Evolutionary conservation across 148 eudicot species (phyloP).

Genomic region (Vaccinium vitisidaea): DNA sequence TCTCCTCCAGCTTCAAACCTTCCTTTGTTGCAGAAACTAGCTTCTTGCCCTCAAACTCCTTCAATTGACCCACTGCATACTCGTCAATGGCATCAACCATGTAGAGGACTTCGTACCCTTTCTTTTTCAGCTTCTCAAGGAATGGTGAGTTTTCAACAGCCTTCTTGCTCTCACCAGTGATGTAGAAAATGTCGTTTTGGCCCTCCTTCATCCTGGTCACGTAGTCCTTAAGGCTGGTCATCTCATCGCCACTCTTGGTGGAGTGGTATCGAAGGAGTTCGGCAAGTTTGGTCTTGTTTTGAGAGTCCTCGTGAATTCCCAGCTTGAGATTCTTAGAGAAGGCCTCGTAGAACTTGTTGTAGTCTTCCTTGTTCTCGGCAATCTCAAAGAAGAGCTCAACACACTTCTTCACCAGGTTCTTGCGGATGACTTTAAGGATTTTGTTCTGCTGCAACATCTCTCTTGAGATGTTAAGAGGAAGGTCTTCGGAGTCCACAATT

Average conservation of each 20-base stretch:
- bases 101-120: slow-evolving; percentile 25
- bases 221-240: slow-evolving; percentile 28
- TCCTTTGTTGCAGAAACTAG: slow-evolving; percentile 14
- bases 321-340: slow-evolving; percentile 21
- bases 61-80: slow-evolving; percentile 22
- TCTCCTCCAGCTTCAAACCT: slow-evolving; percentile 16
- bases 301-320: slow-evolving; percentile 26
- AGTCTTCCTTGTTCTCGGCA: slow-evolving; percentile 19
- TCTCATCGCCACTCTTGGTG: slow-evolving; percentile 18
- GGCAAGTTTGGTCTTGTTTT: slow-evolving; percentile 24
- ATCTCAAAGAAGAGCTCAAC: slow-evolving; percentile 28
- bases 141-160: slow-evolving; percentile 30
- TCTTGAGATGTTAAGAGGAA: slow-evolving; percentile 16
- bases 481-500: slow-evolving; percentile 15
- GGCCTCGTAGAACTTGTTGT: slow-evolving; percentile 16
- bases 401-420: slow-evolving; percentile 27
- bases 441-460: slow-evolving; percentile 15
- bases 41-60: slow-evolving; percentile 13
- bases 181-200: slow-evolving; percentile 23
- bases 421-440: slow-evolving; percentile 26
- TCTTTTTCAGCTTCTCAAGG: slow-evolving; percentile 29
- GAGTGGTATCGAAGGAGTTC: slow-evolving; percentile 25
- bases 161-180: slow-evolving; percentile 20
- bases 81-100: slow-evolving; percentile 30
- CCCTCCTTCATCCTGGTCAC: slow-evolving; percentile 32